Conservation (phyloP, 192 early-diverging fungal species). For the Backusella tuberculispora region DNA sequence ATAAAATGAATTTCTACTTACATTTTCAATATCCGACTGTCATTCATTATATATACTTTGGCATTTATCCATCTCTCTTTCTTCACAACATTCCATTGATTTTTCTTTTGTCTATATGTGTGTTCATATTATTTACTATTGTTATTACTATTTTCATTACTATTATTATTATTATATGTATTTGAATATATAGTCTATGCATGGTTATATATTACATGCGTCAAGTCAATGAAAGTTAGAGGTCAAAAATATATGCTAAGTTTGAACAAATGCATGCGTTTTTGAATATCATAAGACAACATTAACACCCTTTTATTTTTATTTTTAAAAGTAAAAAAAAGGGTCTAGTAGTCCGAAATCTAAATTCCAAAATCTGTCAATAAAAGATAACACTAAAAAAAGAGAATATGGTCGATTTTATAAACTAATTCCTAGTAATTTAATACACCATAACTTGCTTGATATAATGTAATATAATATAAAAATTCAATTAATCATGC, state of each 20-base stretch:
- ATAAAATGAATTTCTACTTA: constrained; percentile 4
- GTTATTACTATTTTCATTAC: too few relatives aligned
- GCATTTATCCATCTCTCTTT: constrained; percentile 19
- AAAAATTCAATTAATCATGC: too few relatives aligned
- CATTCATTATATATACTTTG: neutral
- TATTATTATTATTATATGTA: too few relatives aligned
- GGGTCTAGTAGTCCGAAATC: neutral
- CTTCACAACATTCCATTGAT: constrained; percentile 6
- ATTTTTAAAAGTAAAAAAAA: neutral
- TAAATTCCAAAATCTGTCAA: constrained; percentile 12
- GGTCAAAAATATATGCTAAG: too few relatives aligned
- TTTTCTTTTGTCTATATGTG: neutral
- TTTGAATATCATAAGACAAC: neutral
- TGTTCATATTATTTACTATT: neutral
- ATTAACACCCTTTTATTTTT: neutral
- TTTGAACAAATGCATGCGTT: neutral
- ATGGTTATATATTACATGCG: neutral
- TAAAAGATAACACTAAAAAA: constrained; percentile 2
- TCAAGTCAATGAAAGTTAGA: too few relatives aligned
- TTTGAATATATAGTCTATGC: neutral
- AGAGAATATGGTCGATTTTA: constrained; percentile 3
- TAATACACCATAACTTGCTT: neutral
- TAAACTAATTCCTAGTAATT: neutral
- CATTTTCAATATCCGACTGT: neutral
- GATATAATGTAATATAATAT: neutral